These are phyloP conservation scores for Colletotrichum liaoningense DNA, from an alignment of 2,329 filamentous ascomycete genomes.

Conservation along the genomic window DNA sequence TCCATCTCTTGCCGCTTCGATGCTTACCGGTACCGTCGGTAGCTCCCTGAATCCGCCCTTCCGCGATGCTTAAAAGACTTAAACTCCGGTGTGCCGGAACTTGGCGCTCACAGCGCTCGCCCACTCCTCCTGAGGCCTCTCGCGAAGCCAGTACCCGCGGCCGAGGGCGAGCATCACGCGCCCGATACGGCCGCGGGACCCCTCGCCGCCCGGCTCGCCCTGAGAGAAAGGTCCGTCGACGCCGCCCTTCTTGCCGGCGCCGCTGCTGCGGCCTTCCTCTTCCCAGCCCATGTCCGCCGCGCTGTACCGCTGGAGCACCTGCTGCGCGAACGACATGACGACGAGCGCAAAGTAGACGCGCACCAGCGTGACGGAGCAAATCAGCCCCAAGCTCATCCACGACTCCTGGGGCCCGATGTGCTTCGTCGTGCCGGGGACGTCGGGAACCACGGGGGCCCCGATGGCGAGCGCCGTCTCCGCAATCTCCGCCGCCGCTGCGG, in stretches of 20 bases:
- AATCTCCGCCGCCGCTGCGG: conserved; percentile 29
- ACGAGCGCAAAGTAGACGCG: conserved; percentile 87
- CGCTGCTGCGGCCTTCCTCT: conserved; percentile 16
- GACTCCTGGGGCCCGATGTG: conserved; percentile 62
- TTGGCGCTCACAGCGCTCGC: conserved; percentile 67
- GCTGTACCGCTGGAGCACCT: conserved; percentile 68
- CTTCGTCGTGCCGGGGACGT: conserved; percentile 34
- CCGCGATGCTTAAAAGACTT: neutral
- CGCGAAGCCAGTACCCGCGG: conserved; percentile 84
- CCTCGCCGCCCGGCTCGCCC: conserved; percentile 78
- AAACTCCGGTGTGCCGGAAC: conserved; percentile 27
- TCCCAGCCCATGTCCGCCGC: conserved; percentile 33
- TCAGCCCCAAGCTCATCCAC: conserved; percentile 81
- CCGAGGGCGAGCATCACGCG: conserved; percentile 81
- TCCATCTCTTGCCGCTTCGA: neutral
- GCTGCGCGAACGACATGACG: conserved; percentile 84
- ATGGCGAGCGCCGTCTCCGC: conserved; percentile 30
- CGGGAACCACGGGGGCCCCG: conserved; percentile 35
- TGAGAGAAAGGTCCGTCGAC: conserved; percentile 72
- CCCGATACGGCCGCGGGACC: conserved; percentile 84
- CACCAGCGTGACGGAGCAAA: conserved; percentile 78
- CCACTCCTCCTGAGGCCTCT: conserved; percentile 76
- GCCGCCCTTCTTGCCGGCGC: conserved; percentile 47
- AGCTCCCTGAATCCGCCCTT: neutral
- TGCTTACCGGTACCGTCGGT: neutral